These are phyloP conservation scores for Bruguiera hainesii DNA, from an alignment of 441 rosid species.

Conservation along the genomic window DNA sequence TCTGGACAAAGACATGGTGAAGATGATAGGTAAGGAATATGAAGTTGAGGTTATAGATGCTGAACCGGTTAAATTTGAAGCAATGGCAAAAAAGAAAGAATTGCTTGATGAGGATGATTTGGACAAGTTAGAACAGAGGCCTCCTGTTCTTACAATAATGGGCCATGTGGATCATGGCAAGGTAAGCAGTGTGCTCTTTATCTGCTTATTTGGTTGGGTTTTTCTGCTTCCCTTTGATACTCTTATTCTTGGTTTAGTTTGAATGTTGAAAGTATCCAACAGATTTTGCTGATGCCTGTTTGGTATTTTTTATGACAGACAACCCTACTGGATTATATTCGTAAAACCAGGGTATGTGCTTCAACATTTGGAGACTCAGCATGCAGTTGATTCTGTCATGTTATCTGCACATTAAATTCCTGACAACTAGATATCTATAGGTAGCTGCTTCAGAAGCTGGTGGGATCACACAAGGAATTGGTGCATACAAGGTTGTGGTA, in stretches of 20 bases:
- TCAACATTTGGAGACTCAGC: slow-evolving; percentile 11
- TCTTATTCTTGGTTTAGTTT: slow-evolving; percentile 5
- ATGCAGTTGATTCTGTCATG: slow-evolving; percentile 15
- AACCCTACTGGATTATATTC: slow-evolving; percentile 85
- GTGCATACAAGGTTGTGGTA: slow-evolving; percentile 80
- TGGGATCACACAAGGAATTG: slow-evolving; percentile 98
- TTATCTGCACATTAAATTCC: slow-evolving; percentile 17
- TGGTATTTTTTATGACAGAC: slow-evolving; percentile 58
- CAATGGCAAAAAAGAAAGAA: slow-evolving; percentile 89
- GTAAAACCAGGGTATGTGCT: slow-evolving; percentile 82
- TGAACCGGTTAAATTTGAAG: slow-evolving; percentile 71
- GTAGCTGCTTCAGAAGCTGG: slow-evolving; percentile 97
- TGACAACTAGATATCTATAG: slow-evolving; percentile 42
- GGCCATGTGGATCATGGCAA: slow-evolving; percentile 99
- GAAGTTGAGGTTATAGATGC: slow-evolving; percentile 88
- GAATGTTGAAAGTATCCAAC: slow-evolving; percentile 8
- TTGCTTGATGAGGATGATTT: slow-evolving; percentile 79
- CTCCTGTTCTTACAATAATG: slow-evolving; percentile 99
- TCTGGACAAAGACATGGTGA: slow-evolving; percentile 86
- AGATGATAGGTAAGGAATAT: slow-evolving; percentile 85
- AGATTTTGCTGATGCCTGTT: slow-evolving; percentile 31
- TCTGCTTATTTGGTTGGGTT: not conserved
- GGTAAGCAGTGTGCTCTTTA: slow-evolving; percentile 35
- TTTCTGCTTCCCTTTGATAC: not conserved
- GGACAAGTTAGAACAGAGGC: slow-evolving; percentile 84